Evolutionary conservation across 805 yeast genomes (phyloP), one percentile per base, ranked within the genome.

Genomic region (Wickerhamiella australiensis): DNA sequence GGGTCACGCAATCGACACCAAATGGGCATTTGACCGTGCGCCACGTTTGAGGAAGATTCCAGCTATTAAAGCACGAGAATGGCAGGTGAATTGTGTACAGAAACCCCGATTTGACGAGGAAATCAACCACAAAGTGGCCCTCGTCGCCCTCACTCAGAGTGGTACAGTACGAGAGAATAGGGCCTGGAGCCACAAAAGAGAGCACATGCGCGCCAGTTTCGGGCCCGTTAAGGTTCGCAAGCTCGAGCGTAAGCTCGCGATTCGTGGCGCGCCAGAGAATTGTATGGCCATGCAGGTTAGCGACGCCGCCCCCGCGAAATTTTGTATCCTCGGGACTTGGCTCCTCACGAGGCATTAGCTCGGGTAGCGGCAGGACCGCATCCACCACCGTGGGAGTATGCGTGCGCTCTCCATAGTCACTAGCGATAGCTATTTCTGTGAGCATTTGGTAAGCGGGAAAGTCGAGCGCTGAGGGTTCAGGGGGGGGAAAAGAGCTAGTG

Each of bases 11-110:
- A 27, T 75, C 76, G 55, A 80, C 78, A 6, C 77, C 73, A 61
- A 80, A 83, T 0, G 92, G 88, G 33, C 75, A 74, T 6, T 83
- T 74, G 49, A 80, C 76, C 52, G 71, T 71, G 49, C 85, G 77
- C 92, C 94, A 85, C 5, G 45, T 9, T 3, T 42, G 12, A 6
- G 52, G 47, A 5, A 37, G 47, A 18, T 13, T 7, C 47, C 47
- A 45, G 42, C 73, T 65, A 40, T 45, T 29, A 54, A 82, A 80
- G 49, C 74, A 71, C 2, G 65, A 57, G 8, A 72, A 54, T 15
- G 67, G 63, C 25, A 82, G 53, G 2, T 63, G 58, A 27, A 79
- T 54, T 0, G 85, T 76, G 37, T 79, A 68, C 21, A 82, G 61
- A 15, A 76, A 62, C 50, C 75, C 80, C 18, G 67, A 63, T 20